phyloP scores from a whole-genome alignment of 805 yeast species.

The Ogataea ramenticola region DNA sequence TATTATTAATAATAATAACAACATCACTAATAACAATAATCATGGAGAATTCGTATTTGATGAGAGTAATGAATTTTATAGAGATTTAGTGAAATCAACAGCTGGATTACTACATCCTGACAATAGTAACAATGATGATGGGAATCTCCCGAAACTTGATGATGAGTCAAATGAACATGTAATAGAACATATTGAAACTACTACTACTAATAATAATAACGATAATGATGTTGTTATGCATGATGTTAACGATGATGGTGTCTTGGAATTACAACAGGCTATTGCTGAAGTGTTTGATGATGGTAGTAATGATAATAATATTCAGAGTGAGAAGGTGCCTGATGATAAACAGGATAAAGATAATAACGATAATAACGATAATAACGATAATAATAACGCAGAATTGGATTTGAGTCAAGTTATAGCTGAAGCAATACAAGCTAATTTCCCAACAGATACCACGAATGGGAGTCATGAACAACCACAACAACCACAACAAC shows the following conservation, averaged over 20 bases:
- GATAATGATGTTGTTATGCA: not conserved
- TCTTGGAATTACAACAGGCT: not conserved
- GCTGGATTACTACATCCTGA: conserved; percentile 1
- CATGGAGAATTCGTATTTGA: conserved; percentile 1
- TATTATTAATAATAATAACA: too few species aligned
- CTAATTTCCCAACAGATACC: conserved; percentile 7
- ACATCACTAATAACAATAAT: not conserved
- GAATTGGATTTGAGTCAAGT: conserved; percentile 15
- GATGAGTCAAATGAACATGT: too few species aligned
- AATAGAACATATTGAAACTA: too few species aligned
- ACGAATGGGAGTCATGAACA: not conserved
- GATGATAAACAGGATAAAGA: not conserved
- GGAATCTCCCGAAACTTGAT: too few species aligned
- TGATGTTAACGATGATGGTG: not conserved
- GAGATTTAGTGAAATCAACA: conserved; percentile 7
- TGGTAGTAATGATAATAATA: not conserved
- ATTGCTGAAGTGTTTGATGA: not conserved
- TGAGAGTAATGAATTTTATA: conserved; percentile 8
- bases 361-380: not conserved
- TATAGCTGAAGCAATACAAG: conserved; percentile 18
- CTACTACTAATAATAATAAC: not conserved
- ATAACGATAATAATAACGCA: conserved; percentile 1
- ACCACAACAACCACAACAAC: too few species aligned
- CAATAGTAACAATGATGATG: not conserved
- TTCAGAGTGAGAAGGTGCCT: too few species aligned